Evolutionary conservation across 805 yeast species (phyloP).

Genomic region (Candida qinlingensis): DNA sequence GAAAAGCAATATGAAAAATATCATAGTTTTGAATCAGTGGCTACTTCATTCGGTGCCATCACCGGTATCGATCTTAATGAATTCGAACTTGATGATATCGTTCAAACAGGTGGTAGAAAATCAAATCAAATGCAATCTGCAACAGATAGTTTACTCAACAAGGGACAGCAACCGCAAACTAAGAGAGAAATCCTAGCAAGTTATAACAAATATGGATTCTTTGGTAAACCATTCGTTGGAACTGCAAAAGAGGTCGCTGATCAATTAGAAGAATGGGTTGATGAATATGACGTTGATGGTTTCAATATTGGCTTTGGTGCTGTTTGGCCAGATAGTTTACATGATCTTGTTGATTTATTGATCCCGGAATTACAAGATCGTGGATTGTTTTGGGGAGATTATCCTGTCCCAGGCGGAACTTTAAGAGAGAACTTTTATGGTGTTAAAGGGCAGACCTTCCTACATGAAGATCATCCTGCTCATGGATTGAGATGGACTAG

Average conservation of each 20-base stretch:
- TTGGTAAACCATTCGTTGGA: constrained; percentile 27
- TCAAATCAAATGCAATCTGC: constrained; percentile 30
- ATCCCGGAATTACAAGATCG: constrained; percentile 32
- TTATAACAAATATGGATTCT: neutral
- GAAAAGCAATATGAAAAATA: constrained; percentile 24
- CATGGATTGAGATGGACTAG: constrained; percentile 20
- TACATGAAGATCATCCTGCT: constrained; percentile 16
- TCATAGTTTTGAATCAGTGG: constrained; percentile 37
- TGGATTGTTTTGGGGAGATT: constrained; percentile 32
- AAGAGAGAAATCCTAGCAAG: constrained; percentile 12
- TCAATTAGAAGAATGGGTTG: constrained; percentile 33
- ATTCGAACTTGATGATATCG: constrained; percentile 23
- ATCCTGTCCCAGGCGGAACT: constrained; percentile 29
- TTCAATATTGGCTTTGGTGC: constrained; percentile 33
- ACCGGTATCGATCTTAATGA: constrained; percentile 36
- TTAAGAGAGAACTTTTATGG: constrained; percentile 30
- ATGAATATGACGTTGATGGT: constrained; percentile 35
- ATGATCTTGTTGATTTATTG: constrained; percentile 32
- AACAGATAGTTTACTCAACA: constrained; percentile 24
- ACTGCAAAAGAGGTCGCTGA: constrained; percentile 34
- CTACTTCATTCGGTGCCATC: constrained; percentile 41
- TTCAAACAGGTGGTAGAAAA: constrained; percentile 26
- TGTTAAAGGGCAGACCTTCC: constrained; percentile 12
- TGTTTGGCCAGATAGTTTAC: constrained; percentile 32
- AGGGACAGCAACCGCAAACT: constrained; percentile 16